These are phyloP conservation scores for Amanita subjunquillea DNA, from an alignment of 768 basidiomycete species.

Conservation along the genomic window DNA sequence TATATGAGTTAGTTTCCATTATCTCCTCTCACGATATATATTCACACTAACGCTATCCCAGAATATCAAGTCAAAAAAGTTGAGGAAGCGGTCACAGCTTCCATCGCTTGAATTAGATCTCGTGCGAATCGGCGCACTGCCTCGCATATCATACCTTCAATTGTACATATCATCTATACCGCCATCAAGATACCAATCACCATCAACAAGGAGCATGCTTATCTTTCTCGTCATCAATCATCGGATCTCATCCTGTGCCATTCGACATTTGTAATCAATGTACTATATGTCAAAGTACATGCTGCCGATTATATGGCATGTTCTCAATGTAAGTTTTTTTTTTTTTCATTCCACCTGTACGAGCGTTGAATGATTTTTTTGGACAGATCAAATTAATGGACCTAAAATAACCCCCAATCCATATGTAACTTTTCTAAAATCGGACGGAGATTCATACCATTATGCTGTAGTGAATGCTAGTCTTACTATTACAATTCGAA, in stretches of 20 bases:
- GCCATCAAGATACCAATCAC: slow-evolving; percentile 2
- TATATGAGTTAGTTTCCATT: slow-evolving; percentile 31
- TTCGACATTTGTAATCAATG: background rate
- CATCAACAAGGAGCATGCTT: background rate
- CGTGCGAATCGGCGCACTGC: background rate
- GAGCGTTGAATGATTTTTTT: background rate
- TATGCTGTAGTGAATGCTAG: background rate
- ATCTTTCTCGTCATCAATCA: background rate
- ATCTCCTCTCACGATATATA: background rate
- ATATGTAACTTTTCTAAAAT: background rate
- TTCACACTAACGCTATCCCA: slow-evolving; percentile 8
- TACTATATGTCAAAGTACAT: background rate
- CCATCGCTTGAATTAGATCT: background rate
- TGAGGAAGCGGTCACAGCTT: slow-evolving; percentile 23
- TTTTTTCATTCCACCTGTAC: background rate
- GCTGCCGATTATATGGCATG: background rate
- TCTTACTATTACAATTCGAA: background rate
- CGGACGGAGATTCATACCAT: background rate
- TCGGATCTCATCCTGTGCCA: background rate
- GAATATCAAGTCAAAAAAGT: slow-evolving; percentile 36
- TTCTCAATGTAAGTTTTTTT: background rate
- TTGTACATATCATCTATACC: slow-evolving; percentile 4
- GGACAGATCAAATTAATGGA: background rate
- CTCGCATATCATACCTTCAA: background rate
- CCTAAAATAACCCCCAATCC: background rate